phyloP scores from a whole-genome alignment of 2,329 filamentous ascomycete genomes.

The Talaromyces sp. region DNA sequence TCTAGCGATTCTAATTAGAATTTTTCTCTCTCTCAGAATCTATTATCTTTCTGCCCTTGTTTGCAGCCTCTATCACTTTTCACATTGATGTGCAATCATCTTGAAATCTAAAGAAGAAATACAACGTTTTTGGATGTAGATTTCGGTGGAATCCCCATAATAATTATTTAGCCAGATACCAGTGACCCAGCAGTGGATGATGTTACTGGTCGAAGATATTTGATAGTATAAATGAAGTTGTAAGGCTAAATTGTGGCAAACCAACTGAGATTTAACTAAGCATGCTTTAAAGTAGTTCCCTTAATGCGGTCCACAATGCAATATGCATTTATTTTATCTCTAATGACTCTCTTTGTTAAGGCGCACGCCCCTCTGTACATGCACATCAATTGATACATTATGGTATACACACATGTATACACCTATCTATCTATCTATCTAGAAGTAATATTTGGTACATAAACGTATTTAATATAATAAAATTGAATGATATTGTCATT shows the following conservation, averaged over 20 bases:
- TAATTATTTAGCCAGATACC: conserved; percentile 18
- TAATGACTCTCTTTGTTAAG: conserved; percentile 15
- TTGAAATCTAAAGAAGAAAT: conserved; percentile 19
- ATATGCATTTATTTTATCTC: conserved; percentile 12
- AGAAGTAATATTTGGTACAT: too few relatives aligned
- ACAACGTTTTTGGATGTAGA: conserved; percentile 14
- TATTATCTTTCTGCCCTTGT: not conserved
- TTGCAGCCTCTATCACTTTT: conserved; percentile 12
- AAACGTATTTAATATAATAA: not conserved
- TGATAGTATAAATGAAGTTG: conserved; percentile 19
- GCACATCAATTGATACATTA: not conserved
- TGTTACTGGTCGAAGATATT: conserved; percentile 16
- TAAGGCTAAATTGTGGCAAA: conserved; percentile 15
- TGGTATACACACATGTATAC: not conserved
- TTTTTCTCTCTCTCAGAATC: not conserved
- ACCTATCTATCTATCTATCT: not conserved
- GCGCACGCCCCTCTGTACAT: conserved; percentile 1
- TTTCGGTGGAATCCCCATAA: conserved; percentile 16
- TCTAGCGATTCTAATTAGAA: not conserved
- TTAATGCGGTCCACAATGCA: conserved; percentile 18
- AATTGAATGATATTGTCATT: not conserved
- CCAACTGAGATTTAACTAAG: conserved; percentile 19
- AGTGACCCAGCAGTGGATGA: conserved; percentile 20
- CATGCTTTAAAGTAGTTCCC: conserved; percentile 16
- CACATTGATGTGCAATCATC: conserved; percentile 16